phyloP scores from a whole-genome alignment of 2,329 filamentous ascomycete genomes.

The Alternaria hordeiaustralica region DNA sequence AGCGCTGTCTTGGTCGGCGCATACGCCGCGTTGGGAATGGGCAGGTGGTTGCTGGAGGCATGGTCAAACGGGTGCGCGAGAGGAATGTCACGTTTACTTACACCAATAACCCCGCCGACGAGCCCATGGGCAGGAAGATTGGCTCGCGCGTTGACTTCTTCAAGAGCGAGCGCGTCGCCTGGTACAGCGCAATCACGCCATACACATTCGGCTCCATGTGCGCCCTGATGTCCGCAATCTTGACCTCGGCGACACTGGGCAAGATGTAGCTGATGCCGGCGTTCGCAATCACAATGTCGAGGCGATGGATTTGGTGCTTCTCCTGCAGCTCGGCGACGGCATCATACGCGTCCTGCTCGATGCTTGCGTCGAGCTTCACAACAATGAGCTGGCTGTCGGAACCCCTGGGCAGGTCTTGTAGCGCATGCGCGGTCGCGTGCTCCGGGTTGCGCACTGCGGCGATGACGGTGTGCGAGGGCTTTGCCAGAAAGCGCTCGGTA shows the following conservation, averaged over 20 bases:
- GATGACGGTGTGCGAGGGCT: constrained; percentile 45
- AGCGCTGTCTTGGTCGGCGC: constrained; percentile 10
- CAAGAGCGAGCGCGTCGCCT: constrained; percentile 16
- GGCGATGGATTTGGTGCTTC: constrained; percentile 7
- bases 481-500: neutral
- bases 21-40: constrained; percentile 14
- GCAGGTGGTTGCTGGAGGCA: constrained; percentile 2
- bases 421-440: constrained; percentile 27
- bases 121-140: constrained; percentile 18
- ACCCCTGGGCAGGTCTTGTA: constrained; percentile 28
- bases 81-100: neutral
- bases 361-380: constrained; percentile 16
- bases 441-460: constrained; percentile 47
- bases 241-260: constrained; percentile 1
- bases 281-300: constrained; percentile 21
- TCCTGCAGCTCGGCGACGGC: constrained; percentile 7
- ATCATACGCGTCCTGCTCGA: constrained; percentile 7
- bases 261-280: constrained; percentile 3
- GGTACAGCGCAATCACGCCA: constrained; percentile 16
- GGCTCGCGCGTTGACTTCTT: constrained; percentile 9
- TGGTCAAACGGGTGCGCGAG: neutral
- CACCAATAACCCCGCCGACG: constrained; percentile 9
- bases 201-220: constrained; percentile 16
- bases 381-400: constrained; percentile 9
- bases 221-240: neutral